Conservation (phyloP, 139 green algal species). For the Chlorella sp. region DNA sequence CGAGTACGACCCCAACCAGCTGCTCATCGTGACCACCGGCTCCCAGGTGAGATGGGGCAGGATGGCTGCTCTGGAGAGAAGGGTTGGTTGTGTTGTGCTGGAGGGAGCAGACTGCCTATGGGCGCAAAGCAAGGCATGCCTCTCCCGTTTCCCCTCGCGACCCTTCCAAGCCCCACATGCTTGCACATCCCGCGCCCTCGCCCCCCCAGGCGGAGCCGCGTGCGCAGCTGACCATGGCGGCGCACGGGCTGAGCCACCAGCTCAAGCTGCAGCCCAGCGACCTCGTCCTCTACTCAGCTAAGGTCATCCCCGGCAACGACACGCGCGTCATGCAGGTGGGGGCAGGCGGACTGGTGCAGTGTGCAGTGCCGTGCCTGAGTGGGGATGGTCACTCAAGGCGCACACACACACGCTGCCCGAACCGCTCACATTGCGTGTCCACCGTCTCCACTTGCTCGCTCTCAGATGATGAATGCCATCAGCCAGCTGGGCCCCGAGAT, state of each 20-base stretch:
- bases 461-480: constrained; percentile 98
- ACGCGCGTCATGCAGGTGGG: constrained; percentile 39
- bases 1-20: constrained; percentile 84
- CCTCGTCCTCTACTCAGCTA: constrained; percentile 94
- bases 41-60: constrained; percentile 57
- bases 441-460: too few relatives aligned
- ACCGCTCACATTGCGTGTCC: too few relatives aligned
- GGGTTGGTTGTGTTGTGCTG: too few relatives aligned
- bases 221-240: constrained; percentile 89
- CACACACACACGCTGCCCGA: too few relatives aligned
- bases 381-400: too few relatives aligned
- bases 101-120: not conserved
- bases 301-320: constrained; percentile 90
- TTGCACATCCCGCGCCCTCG: not conserved
- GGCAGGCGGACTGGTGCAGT: not conserved
- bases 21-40: constrained; percentile 87
- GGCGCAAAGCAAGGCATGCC: too few relatives aligned
- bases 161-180: not conserved
- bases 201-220: constrained; percentile 84
- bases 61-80: not conserved
- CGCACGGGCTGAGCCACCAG: constrained; percentile 66
- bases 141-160: not conserved
- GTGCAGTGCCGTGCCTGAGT: too few relatives aligned
- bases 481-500: constrained; percentile 80
- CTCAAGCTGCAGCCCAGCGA: constrained; percentile 90